phyloP scores from a whole-genome alignment of 441 rosid species.

The Pelargonium myrrhifolium region DNA sequence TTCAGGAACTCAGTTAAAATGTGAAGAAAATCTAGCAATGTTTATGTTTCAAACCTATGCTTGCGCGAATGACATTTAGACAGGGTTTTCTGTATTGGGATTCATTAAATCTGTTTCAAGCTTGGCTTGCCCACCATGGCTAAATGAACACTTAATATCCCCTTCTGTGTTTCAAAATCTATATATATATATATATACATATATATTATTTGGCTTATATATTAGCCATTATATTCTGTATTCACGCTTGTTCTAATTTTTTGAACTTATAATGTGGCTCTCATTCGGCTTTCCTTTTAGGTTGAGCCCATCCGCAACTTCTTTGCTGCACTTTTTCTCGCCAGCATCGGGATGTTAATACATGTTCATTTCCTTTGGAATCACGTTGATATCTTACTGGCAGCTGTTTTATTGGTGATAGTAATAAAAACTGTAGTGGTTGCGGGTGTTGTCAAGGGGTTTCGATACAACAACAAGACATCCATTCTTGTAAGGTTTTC shows the following conservation, averaged over 20 bases:
- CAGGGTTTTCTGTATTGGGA: background rate
- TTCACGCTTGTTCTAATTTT: conserved; percentile 4
- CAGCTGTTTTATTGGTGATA: conserved; percentile 86
- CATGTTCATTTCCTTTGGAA: conserved; percentile 94
- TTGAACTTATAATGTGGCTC: conserved; percentile 2
- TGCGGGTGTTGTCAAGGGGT: conserved; percentile 77
- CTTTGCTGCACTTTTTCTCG: conserved; percentile 96
- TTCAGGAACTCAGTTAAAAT: background rate
- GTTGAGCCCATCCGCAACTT: conserved; percentile 97
- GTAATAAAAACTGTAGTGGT: conserved; percentile 74
- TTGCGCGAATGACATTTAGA: background rate
- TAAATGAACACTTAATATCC: background rate
- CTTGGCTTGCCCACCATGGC: background rate
- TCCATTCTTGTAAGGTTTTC: conserved; percentile 73
- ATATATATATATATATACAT: background rate
- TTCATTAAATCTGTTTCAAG: background rate
- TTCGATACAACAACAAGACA: conserved; percentile 85
- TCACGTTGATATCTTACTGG: conserved; percentile 84
- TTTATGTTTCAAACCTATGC: background rate
- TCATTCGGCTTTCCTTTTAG: conserved; percentile 31
- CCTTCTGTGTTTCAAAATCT: background rate
- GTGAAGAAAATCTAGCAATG: background rate
- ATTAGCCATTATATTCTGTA: background rate
- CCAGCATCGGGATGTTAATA: conserved; percentile 96
- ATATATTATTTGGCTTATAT: background rate